These are phyloP conservation scores for Penicillium cosmopolitanum DNA, from an alignment of 495 filamentous ascomycete genomes.

Conservation along the genomic window DNA sequence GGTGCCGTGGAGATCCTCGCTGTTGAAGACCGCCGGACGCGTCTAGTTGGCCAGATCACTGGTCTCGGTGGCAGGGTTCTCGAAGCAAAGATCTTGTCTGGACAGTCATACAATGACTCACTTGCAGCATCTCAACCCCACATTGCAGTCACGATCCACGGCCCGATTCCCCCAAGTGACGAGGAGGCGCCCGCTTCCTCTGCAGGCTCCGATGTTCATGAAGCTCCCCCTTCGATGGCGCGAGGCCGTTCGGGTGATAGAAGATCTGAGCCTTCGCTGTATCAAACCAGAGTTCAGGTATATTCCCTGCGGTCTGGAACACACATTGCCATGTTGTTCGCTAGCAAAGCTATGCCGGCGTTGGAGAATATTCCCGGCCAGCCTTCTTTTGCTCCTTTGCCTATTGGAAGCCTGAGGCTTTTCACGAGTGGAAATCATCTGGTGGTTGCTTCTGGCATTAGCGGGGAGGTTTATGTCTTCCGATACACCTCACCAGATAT, in stretches of 20 bases:
- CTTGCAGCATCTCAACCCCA: constrained; percentile 58
- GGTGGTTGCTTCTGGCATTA: constrained; percentile 74
- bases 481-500: constrained; percentile 45
- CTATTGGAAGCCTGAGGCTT: constrained; percentile 71
- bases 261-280: constrained; percentile 51
- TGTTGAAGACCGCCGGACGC: constrained; percentile 67
- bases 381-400: constrained; percentile 56
- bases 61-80: constrained; percentile 80
- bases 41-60: constrained; percentile 66
- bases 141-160: constrained; percentile 76
- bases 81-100: constrained; percentile 76
- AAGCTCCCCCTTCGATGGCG: constrained; percentile 32
- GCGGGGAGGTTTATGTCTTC: constrained; percentile 86
- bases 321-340: constrained; percentile 70
- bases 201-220: constrained; percentile 42
- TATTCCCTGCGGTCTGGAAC: constrained; percentile 74
- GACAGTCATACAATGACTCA: constrained; percentile 48
- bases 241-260: constrained; percentile 32
- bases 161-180: constrained; percentile 56
- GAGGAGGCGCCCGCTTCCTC: constrained; percentile 42
- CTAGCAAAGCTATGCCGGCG: constrained; percentile 52
- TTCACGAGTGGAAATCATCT: constrained; percentile 68
- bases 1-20: constrained; percentile 72
- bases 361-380: constrained; percentile 47
- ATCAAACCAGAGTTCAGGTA: constrained; percentile 84